Base-by-base conservation (phyloP, 2,329 filamentous ascomycete genomes). In the Kalaharituber pfeilii region DNA sequence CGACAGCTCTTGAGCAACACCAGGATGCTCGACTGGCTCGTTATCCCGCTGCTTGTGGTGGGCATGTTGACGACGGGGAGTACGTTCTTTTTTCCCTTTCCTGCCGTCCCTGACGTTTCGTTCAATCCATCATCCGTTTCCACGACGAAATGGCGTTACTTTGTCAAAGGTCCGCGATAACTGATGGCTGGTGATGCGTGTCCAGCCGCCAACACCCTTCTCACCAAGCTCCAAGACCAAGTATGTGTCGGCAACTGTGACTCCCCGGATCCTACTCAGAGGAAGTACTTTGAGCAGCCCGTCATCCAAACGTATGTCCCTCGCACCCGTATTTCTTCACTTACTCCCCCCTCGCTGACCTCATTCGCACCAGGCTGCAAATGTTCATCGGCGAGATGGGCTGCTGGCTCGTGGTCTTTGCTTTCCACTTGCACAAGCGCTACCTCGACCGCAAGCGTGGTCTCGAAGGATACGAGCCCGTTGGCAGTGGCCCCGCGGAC, bases 191-290 rank as follows among this genome's bases (percentile, higher is more conserved):
- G n/a, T n/a, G n/a, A n/a, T n/a, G n/a, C n/a, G n/a, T n/a, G 5
- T 18, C 15, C 33, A 47, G 87, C 94, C 58, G 94, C 87, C 75
- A 98, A 98, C 69, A 98, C 91, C 1, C 78, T 98, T 58, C 75
- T 98, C 65, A 95, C 89, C 63, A 98, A 98, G 67, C 95, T 88
- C 66, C 89, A 96, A 85, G 91, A 98, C 68, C 94, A 94, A 74
- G 86, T 95, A 81, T 98, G 91, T 71, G 85, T 96, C 39, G 78
- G 84, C 61, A 80, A 96, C 72, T 98, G 91, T 73, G 79, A 86
- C 64, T 75, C 78, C 57, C 73, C 77, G 22, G 72, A 86, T 64
- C 77, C 78, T 8, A 75, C 74, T 56, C 77, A 82, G 61, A 82
- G 79, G 52, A 72, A 77, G 59, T 76, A 78, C 63, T 96, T 98